Base-by-base conservation (phyloP, 108 stramenopile species). In the Schizochytrium sp. region DNA sequence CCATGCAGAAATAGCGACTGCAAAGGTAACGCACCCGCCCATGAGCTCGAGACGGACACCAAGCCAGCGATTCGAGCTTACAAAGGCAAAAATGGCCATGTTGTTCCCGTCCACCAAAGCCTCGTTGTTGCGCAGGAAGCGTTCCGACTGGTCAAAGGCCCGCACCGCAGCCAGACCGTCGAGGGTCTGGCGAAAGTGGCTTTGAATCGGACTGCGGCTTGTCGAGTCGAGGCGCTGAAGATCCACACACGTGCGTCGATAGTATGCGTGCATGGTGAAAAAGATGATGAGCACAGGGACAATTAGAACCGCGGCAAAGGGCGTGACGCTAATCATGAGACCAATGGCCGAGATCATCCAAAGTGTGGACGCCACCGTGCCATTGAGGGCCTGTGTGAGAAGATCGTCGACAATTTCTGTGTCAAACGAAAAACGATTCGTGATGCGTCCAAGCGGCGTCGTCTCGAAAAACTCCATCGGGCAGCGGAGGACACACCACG, bases 341-440 rank as follows among this genome's bases (percentile, higher is more conserved):
- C 14, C 43, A 21, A 90, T 28, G 12, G 60, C 57, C 34, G 89
- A 48, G 12, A 87, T 28, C 58, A 89, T 28, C 89, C 89, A 89
- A 21, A 55, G 34, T 4, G 45, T 60, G 16, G 91, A 60, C 23
- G 83, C 87, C 71, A 91, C 48, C 16, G 48, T 10, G 55, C 72
- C 57, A 5, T 18, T 48, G 58, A 89, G 60, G 44, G 47, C 45
- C 18, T 87, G 71, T 19, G 55, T 53, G 29, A 91, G 72, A 4
- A 45, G 5, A 18, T 69, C 63, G 88, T 94, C 94, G 43, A 94
- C 25, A 60, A 96, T 95, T 88, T 97, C 95, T 14, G 95, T 92
- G 90, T 98, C 97, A 90, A 96, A 97, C 10, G 96, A 96, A 90
- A 99, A 98, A 28, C 98, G 93, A 89, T 97, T 98, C 41, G 97